phyloP scores from a whole-genome alignment of 140 eudicot species.

The Oenanthe javanica region DNA sequence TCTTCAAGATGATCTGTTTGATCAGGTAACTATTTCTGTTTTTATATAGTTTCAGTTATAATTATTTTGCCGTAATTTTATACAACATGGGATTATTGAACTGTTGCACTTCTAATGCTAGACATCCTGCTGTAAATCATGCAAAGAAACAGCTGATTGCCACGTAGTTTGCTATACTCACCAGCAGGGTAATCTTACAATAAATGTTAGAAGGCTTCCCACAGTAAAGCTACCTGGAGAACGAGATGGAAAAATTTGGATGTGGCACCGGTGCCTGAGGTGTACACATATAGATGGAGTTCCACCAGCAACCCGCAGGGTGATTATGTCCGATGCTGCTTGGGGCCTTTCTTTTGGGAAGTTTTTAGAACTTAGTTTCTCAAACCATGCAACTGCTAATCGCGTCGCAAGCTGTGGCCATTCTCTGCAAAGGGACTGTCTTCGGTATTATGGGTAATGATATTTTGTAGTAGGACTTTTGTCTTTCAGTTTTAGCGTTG shows the following conservation, averaged over 20 bases:
- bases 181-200: constrained; percentile 76
- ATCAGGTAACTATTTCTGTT: constrained; percentile 48
- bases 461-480: background rate
- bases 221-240: constrained; percentile 79
- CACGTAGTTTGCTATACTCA: constrained; percentile 89
- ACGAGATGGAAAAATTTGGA: constrained; percentile 91
- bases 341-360: constrained; percentile 99
- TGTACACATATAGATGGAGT: constrained; percentile 62
- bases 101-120: constrained; percentile 25
- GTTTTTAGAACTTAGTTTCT: constrained; percentile 92
- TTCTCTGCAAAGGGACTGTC: constrained; percentile 91
- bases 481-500: background rate
- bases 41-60: background rate
- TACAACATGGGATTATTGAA: background rate
- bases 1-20: constrained; percentile 85
- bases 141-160: constrained; percentile 78
- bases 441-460: constrained; percentile 79
- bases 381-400: constrained; percentile 88
- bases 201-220: constrained; percentile 67
- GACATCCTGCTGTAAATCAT: constrained; percentile 62
- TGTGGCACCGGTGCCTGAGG: constrained; percentile 98
- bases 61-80: background rate
- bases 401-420: constrained; percentile 95
- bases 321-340: constrained; percentile 94
- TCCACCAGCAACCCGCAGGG: constrained; percentile 86